Conservation (phyloP, 164 flowering plant species). For the Santalum album region DNA sequence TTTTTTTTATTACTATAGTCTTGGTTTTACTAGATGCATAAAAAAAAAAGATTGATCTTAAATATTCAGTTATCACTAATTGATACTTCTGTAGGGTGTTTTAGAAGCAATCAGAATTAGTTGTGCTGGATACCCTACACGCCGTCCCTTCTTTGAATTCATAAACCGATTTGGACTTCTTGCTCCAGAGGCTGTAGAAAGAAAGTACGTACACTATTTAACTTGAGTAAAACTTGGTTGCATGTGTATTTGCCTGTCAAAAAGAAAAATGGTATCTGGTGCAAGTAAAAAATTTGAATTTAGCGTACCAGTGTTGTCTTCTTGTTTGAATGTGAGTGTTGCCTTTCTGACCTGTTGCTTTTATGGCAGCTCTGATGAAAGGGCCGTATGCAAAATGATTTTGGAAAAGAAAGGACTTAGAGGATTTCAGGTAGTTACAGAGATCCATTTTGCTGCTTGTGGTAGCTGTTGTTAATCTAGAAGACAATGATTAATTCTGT, state of each 20-base stretch:
- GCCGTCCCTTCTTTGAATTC: constrained; percentile 67
- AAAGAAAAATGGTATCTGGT: too few relatives aligned
- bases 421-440: constrained; percentile 60
- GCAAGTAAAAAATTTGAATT: neutral
- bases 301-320: neutral
- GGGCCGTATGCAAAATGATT: constrained; percentile 46
- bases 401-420: constrained; percentile 56
- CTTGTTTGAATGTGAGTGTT: neutral
- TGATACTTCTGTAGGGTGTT: constrained; percentile 47
- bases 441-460: constrained; percentile 3
- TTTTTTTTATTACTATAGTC: neutral
- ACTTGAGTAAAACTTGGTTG: neutral
- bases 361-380: constrained; percentile 53
- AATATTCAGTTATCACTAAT: neutral
- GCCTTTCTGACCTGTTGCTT: neutral
- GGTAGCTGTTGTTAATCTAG: neutral
- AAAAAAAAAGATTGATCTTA: neutral
- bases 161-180: constrained; percentile 68
- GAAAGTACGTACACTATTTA: constrained; percentile 32
- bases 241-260: too few relatives aligned
- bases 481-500: neutral
- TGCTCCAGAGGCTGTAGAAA: constrained; percentile 50
- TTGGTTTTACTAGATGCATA: neutral
- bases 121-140: constrained; percentile 75
- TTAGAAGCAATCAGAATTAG: constrained; percentile 80